Percentiles rank a stretch among this genome's conserved stretches.
Evolutionary conservation across 768 basidiomycete genomes (phyloP).

Genomic region (Mycena galericulata): DNA sequence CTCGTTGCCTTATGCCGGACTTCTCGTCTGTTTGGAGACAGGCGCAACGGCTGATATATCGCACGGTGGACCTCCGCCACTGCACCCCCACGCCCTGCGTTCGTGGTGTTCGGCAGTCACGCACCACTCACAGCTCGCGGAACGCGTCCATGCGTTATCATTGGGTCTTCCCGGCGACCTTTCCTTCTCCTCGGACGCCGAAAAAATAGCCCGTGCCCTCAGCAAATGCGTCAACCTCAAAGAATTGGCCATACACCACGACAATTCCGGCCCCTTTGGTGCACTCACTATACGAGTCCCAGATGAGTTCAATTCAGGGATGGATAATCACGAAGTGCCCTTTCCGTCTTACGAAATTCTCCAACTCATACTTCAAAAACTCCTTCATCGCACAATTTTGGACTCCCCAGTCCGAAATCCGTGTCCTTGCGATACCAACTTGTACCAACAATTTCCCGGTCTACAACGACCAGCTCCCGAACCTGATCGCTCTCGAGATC

Average conservation of each 20-base stretch:
- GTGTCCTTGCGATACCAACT: slow-evolving; percentile 16
- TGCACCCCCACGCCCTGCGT: background rate
- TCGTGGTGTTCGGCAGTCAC: slow-evolving; percentile 26
- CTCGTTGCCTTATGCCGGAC: slow-evolving; percentile 23
- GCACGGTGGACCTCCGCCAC: slow-evolving; percentile 16
- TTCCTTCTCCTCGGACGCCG: slow-evolving; percentile 12
- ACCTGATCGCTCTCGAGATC: slow-evolving; percentile 29
- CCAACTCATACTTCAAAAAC: slow-evolving; percentile 21
- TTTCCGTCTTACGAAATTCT: slow-evolving; percentile 30
- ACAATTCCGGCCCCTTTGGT: background rate
- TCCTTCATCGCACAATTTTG: slow-evolving; percentile 24
- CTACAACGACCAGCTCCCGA: slow-evolving; percentile 28
- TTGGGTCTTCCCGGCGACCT: slow-evolving; percentile 13
- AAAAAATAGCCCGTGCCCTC: slow-evolving; percentile 20
- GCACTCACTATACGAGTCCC: background rate
- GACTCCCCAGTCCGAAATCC: slow-evolving; percentile 24
- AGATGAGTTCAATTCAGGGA: slow-evolving; percentile 5
- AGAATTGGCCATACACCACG: slow-evolving; percentile 1
- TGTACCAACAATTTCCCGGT: background rate
- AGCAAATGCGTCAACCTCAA: slow-evolving; percentile 26
- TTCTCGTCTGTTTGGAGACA: slow-evolving; percentile 22
- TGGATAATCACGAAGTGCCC: slow-evolving; percentile 24
- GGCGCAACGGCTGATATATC: slow-evolving; percentile 24
- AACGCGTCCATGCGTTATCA: slow-evolving; percentile 12
- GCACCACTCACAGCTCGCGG: slow-evolving; percentile 16